Base-by-base conservation (phyloP, 495 filamentous ascomycete genomes). In the Penicillium lagena region DNA sequence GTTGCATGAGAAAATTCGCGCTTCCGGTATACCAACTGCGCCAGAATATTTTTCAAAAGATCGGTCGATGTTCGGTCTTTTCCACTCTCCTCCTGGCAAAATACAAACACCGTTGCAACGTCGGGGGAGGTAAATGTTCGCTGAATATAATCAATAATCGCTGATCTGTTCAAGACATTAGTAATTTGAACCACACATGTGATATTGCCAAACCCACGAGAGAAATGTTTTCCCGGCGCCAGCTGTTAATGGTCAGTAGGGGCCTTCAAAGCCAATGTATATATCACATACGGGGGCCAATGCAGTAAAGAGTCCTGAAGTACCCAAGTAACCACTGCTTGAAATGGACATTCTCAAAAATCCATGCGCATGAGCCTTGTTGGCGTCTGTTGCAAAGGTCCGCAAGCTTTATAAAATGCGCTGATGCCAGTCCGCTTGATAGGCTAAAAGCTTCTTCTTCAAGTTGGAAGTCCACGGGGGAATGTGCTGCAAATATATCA, bases 201-300 rank as follows among this genome's bases (percentile, higher is more conserved):
- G 11, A 32, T 10, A 4, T 37, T 12, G 13, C 5, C 44, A 29
- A 2, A 46, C 56, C 54, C 28, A 67, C 62, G 64, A 45, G 3
- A 68, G 39, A 46, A 68, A 68, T 0, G 62, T 68, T 17, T 68
- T 68, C 1, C 64, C 64, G 12, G 55, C 62, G 17, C 64, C 64
- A 13, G 64, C 64, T 68, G 35, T 12, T 1, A 17, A 17, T n/a
- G 4, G 17, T 17, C 17, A 17, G 17, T 4, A 17, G 4, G 17
- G 4, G 4, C 4, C 17, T 17, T 4, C 17, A 17, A 17, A 17
- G 1, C 4, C 17, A 4, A 1, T 4, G 4, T 1, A 17, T 1
- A 4, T 17, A 17, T 8, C 32, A 46, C 58, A 39, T 43, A 67
- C 64, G 40, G n/a, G 56, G 54, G 1, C 57, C 64, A 40, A 64